Percentiles rank a stretch among this genome's conserved stretches.
Evolutionary conservation across 2,329 filamentous ascomycete species (phyloP).

Genomic region (Verticillium klebahnii): DNA sequence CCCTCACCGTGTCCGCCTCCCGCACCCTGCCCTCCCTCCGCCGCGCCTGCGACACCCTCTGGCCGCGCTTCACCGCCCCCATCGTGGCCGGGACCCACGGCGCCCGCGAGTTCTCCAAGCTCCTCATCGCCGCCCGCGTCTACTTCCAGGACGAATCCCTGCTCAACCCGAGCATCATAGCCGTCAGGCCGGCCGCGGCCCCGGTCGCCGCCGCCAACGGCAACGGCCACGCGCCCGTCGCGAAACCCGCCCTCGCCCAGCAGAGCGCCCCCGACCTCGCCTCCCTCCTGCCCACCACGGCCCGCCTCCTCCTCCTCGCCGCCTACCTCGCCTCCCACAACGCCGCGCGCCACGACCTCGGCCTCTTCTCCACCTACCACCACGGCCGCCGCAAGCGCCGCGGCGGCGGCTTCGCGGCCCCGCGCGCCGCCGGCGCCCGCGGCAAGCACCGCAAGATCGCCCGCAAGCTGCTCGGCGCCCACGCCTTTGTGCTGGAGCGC

Average conservation of each 20-base stretch:
- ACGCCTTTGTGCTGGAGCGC: conserved; percentile 72
- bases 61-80: conserved; percentile 79
- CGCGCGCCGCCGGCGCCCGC: conserved; percentile 25
- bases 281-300: conserved; percentile 62
- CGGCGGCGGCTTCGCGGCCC: conserved; percentile 40
- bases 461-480: conserved; percentile 70
- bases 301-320: conserved; percentile 68
- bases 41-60: conserved; percentile 67
- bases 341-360: conserved; percentile 64
- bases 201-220: background rate
- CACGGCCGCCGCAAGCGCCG: conserved; percentile 45
- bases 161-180: conserved; percentile 60
- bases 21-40: conserved; percentile 72
- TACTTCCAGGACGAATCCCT: conserved; percentile 71
- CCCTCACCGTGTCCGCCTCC: conserved; percentile 73
- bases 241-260: background rate
- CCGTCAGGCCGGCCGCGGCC: conserved; percentile 8
- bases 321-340: conserved; percentile 83
- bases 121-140: conserved; percentile 66
- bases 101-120: conserved; percentile 76
- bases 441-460: conserved; percentile 67
- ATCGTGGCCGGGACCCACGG: conserved; percentile 68
- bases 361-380: conserved; percentile 71
- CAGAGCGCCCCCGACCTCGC: conserved; percentile 39
- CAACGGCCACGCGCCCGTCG: background rate